phyloP scores from a whole-genome alignment of 345 rosid species.

The Eucalyptus albens region DNA sequence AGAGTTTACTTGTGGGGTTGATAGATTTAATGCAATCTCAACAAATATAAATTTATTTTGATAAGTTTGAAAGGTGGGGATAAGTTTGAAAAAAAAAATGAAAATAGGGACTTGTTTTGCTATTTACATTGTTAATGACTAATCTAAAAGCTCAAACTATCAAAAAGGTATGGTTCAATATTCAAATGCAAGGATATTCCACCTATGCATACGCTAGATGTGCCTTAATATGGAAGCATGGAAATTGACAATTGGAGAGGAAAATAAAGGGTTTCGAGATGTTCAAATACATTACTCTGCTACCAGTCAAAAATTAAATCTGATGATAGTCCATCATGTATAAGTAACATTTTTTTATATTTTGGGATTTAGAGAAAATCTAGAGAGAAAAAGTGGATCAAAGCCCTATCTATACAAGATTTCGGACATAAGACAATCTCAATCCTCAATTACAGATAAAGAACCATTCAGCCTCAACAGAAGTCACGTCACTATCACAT shows the following conservation, averaged over 20 bases:
- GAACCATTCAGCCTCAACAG: background rate
- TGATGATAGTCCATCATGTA: background rate
- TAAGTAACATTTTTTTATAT: background rate
- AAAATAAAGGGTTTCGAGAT: background rate
- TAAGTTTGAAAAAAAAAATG: background rate
- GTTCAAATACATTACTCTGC: background rate
- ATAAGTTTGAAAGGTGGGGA: background rate
- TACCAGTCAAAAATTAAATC: background rate
- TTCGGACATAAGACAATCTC: background rate
- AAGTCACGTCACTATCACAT: background rate
- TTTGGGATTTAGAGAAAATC: background rate
- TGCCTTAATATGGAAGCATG: background rate
- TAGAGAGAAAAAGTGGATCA: background rate
- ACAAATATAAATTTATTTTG: background rate
- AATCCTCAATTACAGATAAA: background rate
- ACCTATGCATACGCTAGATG: background rate
- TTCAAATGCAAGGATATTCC: background rate
- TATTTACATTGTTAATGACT: background rate
- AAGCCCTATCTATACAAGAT: background rate
- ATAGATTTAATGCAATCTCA: background rate
- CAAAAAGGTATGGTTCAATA: background rate
- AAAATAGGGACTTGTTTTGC: background rate
- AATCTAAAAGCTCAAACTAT: background rate
- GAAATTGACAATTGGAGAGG: background rate
- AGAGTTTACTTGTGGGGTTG: background rate